Base-by-base conservation (phyloP, 2,329 filamentous ascomycete genomes). In the Macroventuria anomochaeta region DNA sequence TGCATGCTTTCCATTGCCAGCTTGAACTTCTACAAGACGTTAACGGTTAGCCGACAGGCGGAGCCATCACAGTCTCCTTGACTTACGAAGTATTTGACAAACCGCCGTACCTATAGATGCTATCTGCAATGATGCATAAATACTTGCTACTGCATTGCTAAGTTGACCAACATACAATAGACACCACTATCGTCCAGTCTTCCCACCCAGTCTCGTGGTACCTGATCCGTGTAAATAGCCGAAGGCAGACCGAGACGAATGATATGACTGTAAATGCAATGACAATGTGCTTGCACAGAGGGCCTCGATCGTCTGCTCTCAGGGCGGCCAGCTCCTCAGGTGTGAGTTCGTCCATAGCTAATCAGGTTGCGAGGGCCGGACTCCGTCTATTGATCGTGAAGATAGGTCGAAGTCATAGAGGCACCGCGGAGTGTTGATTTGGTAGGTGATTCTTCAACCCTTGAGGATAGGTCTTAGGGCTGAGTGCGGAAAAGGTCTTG, bases 1-100 rank as follows among this genome's bases (percentile, higher is more conserved):
- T 0, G 52, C 29, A 36, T 70, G 68, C 39, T 58, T 67, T 20
- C 68, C 68, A 23, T 55, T 64, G 2, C 66, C 67, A 17, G 55
- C 58, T 10, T 58, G 18, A 2, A 47, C 54, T 41, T 69, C 67
- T 69, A 32, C 15, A 6, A 11, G 5, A 4, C 10, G 32, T 67
- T 21, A 64, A 39, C 6, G 23, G 3, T 26, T 2, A 3, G 5
- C 15, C 8, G 17, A 3, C 5, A 12, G 8, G 4, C 11, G 3
- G 29, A 21, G 26, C 20, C 15, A 1, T 12, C n/a, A 15, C 17
- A 7, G 4, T 3, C 2, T 26, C 1, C 2, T 17, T 10, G 5
- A 53, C 62, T 46, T 60, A 67, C 65, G 59, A 18, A 65, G 31
- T 12, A 68, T 18, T 31, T 66, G 62, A 12, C 47, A 57, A 2